These are phyloP conservation scores for Emericellopsis atlantica DNA, from an alignment of 2,329 filamentous ascomycete species.

Conservation along the genomic window DNA sequence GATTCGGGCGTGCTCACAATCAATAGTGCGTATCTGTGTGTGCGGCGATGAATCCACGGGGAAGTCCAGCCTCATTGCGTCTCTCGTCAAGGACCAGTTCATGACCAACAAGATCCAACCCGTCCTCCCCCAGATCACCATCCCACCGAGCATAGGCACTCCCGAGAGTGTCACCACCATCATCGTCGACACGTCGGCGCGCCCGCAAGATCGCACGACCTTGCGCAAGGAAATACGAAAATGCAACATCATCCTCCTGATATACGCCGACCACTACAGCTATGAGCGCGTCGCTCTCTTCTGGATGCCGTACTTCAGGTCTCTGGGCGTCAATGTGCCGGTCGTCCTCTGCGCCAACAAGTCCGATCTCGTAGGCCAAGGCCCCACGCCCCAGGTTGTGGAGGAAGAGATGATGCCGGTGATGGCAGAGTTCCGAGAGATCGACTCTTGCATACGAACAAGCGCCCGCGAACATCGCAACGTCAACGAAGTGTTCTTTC, in stretches of 20 bases:
- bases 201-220: slow-evolving; percentile 83
- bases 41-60: slow-evolving; percentile 95
- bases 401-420: slow-evolving; percentile 97
- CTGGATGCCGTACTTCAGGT: slow-evolving; percentile 97
- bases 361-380: slow-evolving; percentile 69
- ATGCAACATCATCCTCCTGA: slow-evolving; percentile 89
- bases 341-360: slow-evolving; percentile 97
- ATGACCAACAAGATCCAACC: slow-evolving; percentile 91
- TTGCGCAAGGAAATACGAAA: slow-evolving; percentile 91
- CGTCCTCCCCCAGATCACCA: slow-evolving; percentile 87
- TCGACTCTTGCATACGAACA: slow-evolving; percentile 92
- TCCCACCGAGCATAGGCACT: slow-evolving; percentile 83
- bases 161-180: slow-evolving; percentile 96
- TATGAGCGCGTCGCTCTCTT: slow-evolving; percentile 95
- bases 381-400: slow-evolving; percentile 69
- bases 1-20: background rate
- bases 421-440: slow-evolving; percentile 98
- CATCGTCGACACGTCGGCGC: slow-evolving; percentile 91
- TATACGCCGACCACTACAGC: slow-evolving; percentile 98
- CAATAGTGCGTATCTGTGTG: slow-evolving; percentile 74
- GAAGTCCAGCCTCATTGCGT: slow-evolving; percentile 87
- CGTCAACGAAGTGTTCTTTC: slow-evolving; percentile 92
- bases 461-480: slow-evolving; percentile 88
- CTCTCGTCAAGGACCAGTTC: slow-evolving; percentile 93
- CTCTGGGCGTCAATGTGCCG: slow-evolving; percentile 94